Percentiles rank a stretch among this genome's conserved stretches.
Conservation (phyloP, 768 basidiomycete species). For the Trametes cingulata region DNA sequence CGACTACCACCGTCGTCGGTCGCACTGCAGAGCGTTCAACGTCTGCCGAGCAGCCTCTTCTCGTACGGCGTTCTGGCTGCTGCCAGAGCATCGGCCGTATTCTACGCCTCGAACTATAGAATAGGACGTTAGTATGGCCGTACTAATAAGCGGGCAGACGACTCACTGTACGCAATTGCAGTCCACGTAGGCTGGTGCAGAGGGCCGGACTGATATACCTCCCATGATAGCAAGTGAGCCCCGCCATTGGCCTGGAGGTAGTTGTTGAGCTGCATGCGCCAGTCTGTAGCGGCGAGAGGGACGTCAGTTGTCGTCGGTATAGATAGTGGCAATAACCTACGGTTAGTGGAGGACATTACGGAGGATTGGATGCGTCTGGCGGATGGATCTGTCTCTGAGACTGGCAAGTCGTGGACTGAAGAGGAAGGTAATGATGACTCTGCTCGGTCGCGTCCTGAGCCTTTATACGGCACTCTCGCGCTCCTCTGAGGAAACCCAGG, state of each 20-base stretch:
- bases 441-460: background rate
- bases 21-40: slow-evolving; percentile 23
- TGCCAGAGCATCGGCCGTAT: slow-evolving; percentile 24
- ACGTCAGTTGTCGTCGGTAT: background rate
- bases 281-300: slow-evolving; percentile 22
- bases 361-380: background rate
- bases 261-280: slow-evolving; percentile 36
- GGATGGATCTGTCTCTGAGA: background rate
- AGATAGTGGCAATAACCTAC: slow-evolving; percentile 13
- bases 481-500: background rate
- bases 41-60: slow-evolving; percentile 31
- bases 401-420: slow-evolving; percentile 2
- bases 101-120: slow-evolving; percentile 30
- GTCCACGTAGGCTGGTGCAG: slow-evolving; percentile 31
- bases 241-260: slow-evolving; percentile 32
- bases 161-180: slow-evolving; percentile 31
- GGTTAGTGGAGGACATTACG: slow-evolving; percentile 19
- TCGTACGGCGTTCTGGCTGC: slow-evolving; percentile 25
- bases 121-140: background rate
- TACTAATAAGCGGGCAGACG: background rate
- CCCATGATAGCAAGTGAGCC: slow-evolving; percentile 27
- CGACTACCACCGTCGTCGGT: slow-evolving; percentile 25
- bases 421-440: slow-evolving; percentile 15
- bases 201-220: slow-evolving; percentile 26
- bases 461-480: slow-evolving; percentile 14